Percentiles rank a stretch among this genome's conserved stretches.
These are phyloP conservation scores for Metschnikowia anglica DNA, from an alignment of 805 yeast genomes.

Conservation along the genomic window DNA sequence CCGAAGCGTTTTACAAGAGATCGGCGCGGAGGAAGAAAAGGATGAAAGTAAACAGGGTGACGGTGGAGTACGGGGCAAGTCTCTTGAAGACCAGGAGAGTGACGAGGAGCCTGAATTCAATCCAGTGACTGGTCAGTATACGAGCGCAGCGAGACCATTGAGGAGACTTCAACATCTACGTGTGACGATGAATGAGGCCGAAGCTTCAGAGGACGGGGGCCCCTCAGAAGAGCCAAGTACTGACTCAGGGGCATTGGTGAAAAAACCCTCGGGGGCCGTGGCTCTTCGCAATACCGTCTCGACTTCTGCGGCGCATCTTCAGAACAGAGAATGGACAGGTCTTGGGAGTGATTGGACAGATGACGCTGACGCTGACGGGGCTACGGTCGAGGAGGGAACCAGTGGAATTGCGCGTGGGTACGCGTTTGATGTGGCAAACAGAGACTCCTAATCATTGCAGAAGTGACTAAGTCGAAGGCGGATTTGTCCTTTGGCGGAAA, in stretches of 20 bases:
- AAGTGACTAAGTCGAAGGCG: too few relatives aligned
- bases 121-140: slow-evolving; percentile 79
- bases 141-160: slow-evolving; percentile 72
- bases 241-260: slow-evolving; percentile 45
- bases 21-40: slow-evolving; percentile 21
- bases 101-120: slow-evolving; percentile 76
- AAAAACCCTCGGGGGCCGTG: slow-evolving; percentile 57
- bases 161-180: slow-evolving; percentile 64
- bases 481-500: too few relatives aligned
- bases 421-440: slow-evolving; percentile 31
- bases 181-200: slow-evolving; percentile 43
- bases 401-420: slow-evolving; percentile 92
- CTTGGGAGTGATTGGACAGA: slow-evolving; percentile 75
- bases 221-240: slow-evolving; percentile 15
- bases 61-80: slow-evolving; percentile 13
- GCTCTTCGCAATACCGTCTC: slow-evolving; percentile 78
- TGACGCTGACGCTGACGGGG: slow-evolving; percentile 55
- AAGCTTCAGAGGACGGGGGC: slow-evolving; percentile 12
- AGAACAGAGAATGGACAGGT: slow-evolving; percentile 81
- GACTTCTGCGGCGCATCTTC: slow-evolving; percentile 79
- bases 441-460: too few relatives aligned
- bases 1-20: slow-evolving; percentile 45
- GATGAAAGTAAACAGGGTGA: slow-evolving; percentile 13
- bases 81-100: slow-evolving; percentile 19
- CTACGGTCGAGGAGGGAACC: slow-evolving; percentile 77